Percentiles rank a stretch among this genome's conserved stretches.
These are phyloP conservation scores for Macadamia tetraphylla DNA, from an alignment of 164 flowering plant genomes.

Conservation along the genomic window DNA sequence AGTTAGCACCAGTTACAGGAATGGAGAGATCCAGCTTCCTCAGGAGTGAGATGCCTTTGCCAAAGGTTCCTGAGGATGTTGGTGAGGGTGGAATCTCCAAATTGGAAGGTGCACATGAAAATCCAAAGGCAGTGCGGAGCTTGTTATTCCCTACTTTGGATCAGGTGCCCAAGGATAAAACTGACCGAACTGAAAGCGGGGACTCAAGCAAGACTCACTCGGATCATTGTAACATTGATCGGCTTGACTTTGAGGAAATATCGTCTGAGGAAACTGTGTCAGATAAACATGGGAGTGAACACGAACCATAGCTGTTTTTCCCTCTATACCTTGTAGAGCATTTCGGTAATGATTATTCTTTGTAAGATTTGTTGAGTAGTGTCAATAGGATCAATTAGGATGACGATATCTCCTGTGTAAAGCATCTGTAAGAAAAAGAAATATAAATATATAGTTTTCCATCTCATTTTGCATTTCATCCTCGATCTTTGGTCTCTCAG, in stretches of 20 bases:
- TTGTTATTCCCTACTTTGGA: conserved; percentile 12
- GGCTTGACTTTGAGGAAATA: conserved; percentile 31
- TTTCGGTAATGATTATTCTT: conserved; percentile 29
- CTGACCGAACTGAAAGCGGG: conserved; percentile 29
- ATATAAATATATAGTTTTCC: conserved; percentile 12
- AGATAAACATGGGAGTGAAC: conserved; percentile 36
- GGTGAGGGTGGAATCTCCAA: conserved; percentile 16
- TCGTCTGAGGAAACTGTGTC: conserved; percentile 67
- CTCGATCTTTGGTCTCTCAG: too few species aligned
- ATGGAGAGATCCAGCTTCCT: conserved; percentile 24
- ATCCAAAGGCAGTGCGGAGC: conserved; percentile 19
- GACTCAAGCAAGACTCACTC: conserved; percentile 54
- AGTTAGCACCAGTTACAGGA: conserved; percentile 16
- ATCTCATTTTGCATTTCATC: too few species aligned
- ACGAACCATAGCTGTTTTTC: conserved; percentile 26
- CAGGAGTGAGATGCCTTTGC: conserved; percentile 24
- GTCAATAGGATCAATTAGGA: conserved; percentile 28
- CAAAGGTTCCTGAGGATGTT: conserved; percentile 14
- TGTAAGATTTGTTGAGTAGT: conserved; percentile 38
- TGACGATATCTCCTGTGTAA: conserved; percentile 24
- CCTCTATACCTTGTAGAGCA: conserved; percentile 6
- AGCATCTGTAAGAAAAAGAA: conserved; percentile 35
- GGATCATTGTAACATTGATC: conserved; percentile 26
- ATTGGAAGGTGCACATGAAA: conserved; percentile 18
- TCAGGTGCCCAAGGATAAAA: conserved; percentile 15